Base-by-base conservation (phyloP, 1,284 basidiomycete species). In the Vanrija sp. region DNA sequence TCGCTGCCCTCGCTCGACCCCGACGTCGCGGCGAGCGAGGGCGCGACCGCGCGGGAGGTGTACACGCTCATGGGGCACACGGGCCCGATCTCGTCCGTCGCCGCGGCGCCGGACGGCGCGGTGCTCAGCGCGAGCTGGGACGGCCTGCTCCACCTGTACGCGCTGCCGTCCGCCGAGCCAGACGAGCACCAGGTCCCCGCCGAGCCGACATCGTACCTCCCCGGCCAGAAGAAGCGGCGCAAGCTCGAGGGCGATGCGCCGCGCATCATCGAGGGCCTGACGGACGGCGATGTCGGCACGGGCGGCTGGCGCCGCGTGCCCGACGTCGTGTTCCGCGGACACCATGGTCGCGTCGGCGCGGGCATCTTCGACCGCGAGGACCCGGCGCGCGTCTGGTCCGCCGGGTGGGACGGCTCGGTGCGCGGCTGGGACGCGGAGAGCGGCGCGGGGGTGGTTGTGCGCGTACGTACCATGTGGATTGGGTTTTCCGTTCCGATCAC, bases 41-140 rank as follows among this genome's bases (percentile, higher is more conserved):
- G 51, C 21, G 46, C 80, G 0, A 75, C 87, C 7, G 81, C 86
- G 1, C 83, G 61, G 28, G 76, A 76, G 54, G 18, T 75, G 15
- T 74, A 77, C 62, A 74, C 83, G 0, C 80, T 89, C 0, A 85
- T 89, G 66, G 80, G 92, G 5, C 89, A 94, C 76, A 88, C 84
- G 5, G 81, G 82, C 0, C 84, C 87, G 1, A 77, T 91, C 43
- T 86, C 90, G 0, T 85, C 84, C 83, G 3, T 82, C 83, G 63
- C 48, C 10, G 34, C 77, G 1, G 28, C 28, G 67, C 79, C 1
- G 86, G 85, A 2, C 77, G 21, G 80, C 3, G 82, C 84, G 54
- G 76, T 93, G 21, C 77, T 92, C 28, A 88, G 87, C 0, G 82
- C 86, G 0, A 86, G 86, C 0, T 91, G 89, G 88, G 91, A 93